A percentile compares a stretch with the other conserved stretches of the same genome.
phyloP scores from a whole-genome alignment of 2,329 filamentous ascomycete genomes.

The Juglanconis sp. region DNA sequence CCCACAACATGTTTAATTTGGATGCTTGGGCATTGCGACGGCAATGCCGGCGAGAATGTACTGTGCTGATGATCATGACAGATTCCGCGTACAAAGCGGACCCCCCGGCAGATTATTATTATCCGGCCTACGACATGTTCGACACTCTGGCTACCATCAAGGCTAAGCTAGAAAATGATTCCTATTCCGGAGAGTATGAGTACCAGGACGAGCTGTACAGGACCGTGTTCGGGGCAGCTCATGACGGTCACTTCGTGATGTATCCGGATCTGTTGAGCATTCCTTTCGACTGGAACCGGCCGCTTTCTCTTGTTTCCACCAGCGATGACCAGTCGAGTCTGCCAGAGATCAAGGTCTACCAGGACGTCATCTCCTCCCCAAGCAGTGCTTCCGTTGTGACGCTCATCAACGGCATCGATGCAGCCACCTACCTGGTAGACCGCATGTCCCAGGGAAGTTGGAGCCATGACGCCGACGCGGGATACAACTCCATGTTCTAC shows the following conservation, averaged over 20 bases:
- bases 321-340: conserved; percentile 30
- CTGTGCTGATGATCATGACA: conserved; percentile 28
- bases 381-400: conserved; percentile 23
- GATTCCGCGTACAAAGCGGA: conserved; percentile 36
- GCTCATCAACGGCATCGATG: conserved; percentile 28
- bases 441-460: conserved; percentile 37
- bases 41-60: conserved; percentile 20
- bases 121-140: conserved; percentile 36
- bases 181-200: conserved; percentile 37
- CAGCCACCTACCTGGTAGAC: conserved; percentile 37
- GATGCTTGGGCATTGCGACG: too few species aligned
- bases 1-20: not conserved
- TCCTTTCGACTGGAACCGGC: conserved; percentile 35
- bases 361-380: conserved; percentile 22
- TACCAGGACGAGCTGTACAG: conserved; percentile 40
- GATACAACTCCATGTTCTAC: conserved; percentile 39
- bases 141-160: conserved; percentile 31
- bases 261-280: conserved; percentile 38
- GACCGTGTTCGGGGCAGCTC: conserved; percentile 34
- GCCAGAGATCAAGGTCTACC: conserved; percentile 50
- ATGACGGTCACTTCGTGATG: conserved; percentile 40
- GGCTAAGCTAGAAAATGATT: conserved; percentile 28
- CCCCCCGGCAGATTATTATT: conserved; percentile 35
- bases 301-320: conserved; percentile 38
- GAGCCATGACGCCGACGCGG: conserved; percentile 28